phyloP scores from a whole-genome alignment of 2,329 filamentous ascomycete genomes.

The Pseudogymnoascus sp. region DNA sequence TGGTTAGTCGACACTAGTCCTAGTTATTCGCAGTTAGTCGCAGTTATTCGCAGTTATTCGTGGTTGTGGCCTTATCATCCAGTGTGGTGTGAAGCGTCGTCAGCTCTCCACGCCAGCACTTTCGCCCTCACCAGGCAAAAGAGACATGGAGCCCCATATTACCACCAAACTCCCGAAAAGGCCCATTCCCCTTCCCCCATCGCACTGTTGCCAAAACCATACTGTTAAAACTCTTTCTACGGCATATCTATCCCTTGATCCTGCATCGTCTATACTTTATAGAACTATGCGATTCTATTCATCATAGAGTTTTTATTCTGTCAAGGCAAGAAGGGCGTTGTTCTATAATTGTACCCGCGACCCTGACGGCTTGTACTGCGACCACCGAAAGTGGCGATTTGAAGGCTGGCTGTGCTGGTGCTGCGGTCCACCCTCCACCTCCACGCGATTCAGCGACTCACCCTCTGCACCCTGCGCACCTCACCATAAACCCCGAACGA shows the following conservation, averaged over 20 bases:
- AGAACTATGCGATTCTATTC: not conserved
- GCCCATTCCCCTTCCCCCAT: not conserved
- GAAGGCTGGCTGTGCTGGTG: conserved; percentile 12
- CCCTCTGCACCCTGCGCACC: not conserved
- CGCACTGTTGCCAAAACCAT: not conserved
- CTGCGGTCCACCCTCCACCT: conserved; percentile 13
- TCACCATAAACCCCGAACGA: not conserved
- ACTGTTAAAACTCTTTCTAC: not conserved
- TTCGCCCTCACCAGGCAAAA: conserved; percentile 7
- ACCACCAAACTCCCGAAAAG: not conserved
- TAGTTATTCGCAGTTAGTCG: not conserved
- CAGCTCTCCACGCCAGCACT: conserved; percentile 10
- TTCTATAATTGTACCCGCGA: not conserved
- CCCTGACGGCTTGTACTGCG: not conserved
- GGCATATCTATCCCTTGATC: not conserved
- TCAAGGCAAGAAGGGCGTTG: not conserved
- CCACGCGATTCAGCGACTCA: conserved; percentile 4
- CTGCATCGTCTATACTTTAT: not conserved
- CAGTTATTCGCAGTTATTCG: not conserved
- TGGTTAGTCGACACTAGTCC: not conserved
- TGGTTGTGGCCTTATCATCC: not conserved
- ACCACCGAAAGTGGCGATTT: conserved; percentile 7
- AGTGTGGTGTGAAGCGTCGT: conserved; percentile 10
- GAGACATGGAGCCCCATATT: not conserved
- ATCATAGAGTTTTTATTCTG: not conserved